Percentiles rank a stretch among this genome's conserved stretches.
Evolutionary conservation across 2,329 filamentous ascomycete genomes (phyloP).

Genomic region (Phoma sp.): DNA sequence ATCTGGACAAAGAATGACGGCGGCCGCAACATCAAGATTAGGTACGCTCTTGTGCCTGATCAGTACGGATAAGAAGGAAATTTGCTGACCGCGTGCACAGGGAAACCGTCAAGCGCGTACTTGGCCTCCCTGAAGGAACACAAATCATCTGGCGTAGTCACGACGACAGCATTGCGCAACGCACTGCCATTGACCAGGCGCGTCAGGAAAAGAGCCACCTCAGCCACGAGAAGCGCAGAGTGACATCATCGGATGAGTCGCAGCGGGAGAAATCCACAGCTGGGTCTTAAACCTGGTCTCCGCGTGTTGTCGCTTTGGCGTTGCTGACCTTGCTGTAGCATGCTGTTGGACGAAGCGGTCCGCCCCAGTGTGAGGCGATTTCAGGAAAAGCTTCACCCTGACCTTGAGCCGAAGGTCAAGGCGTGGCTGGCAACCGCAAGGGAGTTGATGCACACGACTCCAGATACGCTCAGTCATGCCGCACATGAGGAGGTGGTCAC

Average conservation of each 20-base stretch:
- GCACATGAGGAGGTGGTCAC: not conserved
- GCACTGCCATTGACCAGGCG: slow-evolving; percentile 87
- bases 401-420: not conserved
- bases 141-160: slow-evolving; percentile 95
- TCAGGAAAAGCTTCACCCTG: not conserved
- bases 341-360: not conserved
- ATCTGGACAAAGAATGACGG: slow-evolving; percentile 97
- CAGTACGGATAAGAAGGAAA: too few relatives aligned
- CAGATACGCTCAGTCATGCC: not conserved
- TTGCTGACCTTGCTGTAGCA: slow-evolving; percentile 10
- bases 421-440: not conserved
- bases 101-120: slow-evolving; percentile 90
- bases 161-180: slow-evolving; percentile 92
- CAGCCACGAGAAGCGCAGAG: slow-evolving; percentile 53
- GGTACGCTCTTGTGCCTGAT: slow-evolving; percentile 61
- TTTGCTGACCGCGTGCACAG: slow-evolving; percentile 56
- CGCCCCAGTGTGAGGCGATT: not conserved
- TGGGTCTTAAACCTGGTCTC: slow-evolving; percentile 27
- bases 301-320: slow-evolving; percentile 11
- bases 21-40: slow-evolving; percentile 92
- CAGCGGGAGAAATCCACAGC: slow-evolving; percentile 39
- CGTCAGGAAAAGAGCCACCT: slow-evolving; percentile 77
- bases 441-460: not conserved
- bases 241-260: slow-evolving; percentile 45
- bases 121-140: slow-evolving; percentile 86